These are phyloP conservation scores for Skeletonema marinoi DNA, from an alignment of 108 stramenopile genomes.

Conservation along the genomic window DNA sequence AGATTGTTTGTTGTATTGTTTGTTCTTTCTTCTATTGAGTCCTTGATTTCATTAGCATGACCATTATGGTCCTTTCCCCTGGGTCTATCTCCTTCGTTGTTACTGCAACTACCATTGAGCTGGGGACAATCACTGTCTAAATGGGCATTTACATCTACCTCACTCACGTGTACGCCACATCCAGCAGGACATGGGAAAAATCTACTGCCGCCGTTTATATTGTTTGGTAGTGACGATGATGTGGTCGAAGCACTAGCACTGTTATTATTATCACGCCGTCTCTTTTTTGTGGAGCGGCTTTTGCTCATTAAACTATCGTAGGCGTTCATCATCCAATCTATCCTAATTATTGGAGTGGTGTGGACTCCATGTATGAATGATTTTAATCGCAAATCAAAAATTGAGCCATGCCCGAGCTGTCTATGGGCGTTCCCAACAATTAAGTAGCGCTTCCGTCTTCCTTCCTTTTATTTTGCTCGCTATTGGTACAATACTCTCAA, in stretches of 20 bases:
- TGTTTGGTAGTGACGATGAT: not conserved
- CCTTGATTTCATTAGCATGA: not conserved
- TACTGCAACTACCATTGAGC: not conserved
- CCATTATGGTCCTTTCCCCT: not conserved
- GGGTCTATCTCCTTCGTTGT: not conserved
- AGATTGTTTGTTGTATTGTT: not conserved
- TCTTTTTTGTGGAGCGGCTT: conserved; percentile 5
- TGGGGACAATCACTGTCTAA: conserved; percentile 27
- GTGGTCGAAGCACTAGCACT: not conserved
- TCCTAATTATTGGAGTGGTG: no score
- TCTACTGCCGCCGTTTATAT: not conserved
- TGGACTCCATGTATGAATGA: no score
- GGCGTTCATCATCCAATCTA: not conserved
- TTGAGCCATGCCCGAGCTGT: no score
- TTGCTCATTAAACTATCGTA: not conserved
- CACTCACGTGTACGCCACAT: conserved; percentile 45
- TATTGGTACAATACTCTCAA: no score
- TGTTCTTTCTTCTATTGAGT: not conserved
- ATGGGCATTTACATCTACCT: conserved; percentile 48
- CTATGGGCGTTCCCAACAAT: no score
- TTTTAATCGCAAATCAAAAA: no score
- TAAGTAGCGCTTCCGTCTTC: no score
- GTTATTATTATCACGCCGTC: not conserved
- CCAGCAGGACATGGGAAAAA: conserved; percentile 51
- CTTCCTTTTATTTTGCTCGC: no score